Base-by-base conservation (phyloP, 108 stramenopile genomes). In the Chaetoceros muelleri region DNA sequence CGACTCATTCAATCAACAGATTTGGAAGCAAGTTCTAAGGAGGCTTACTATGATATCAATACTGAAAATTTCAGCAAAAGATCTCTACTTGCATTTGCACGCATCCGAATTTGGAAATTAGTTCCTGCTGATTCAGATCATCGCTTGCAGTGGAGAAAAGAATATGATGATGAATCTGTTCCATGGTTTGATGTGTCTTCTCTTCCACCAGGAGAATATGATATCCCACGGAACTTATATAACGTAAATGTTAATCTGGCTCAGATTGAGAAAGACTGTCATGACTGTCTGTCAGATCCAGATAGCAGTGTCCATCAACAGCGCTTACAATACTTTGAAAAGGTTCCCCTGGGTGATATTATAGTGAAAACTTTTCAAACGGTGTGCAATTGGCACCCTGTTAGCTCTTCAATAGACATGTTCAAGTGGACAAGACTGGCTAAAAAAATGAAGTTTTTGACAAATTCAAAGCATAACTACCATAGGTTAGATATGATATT, bases 391-490 rank as follows among this genome's bases (percentile, higher is more conserved):
- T 74, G 76, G 72, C 72, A 78, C 56, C 76, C 76, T 18, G 56
- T 53, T 49, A 61, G 60, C 17, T 24, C 28, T n/a, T 46, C 57
- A 16, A 53, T 78, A 1, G 76, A 78, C 55, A 70, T 69, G 45
- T 68, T 70, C 25, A 78, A 78, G 52, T 78, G 76, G 76, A 65
- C 72, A 16, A 78, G 73, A 49, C 70, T 78, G 20, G 72, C 69
- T 1, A 55, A 69, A 45, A 73, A 74, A 52, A 71, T 71, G 72
- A 63, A 66, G 46, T 73, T 73, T 34, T 56, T 78, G 50, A 61
- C 69, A 16, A 70, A 66, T 24, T 44, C 65, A 28, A 70, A 70
- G 24, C 60, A 66, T 48, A 16, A 72, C 0, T 59, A 73, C 48
- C 72, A 74, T 28, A 72, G 73, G 53, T 53, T 78, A 40, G 72